A percentile compares a stretch with the other conserved stretches of the same genome.
These are phyloP conservation scores for Musa troglodytarum DNA, from an alignment of 176 grass and related monocot species.

Conservation along the genomic window DNA sequence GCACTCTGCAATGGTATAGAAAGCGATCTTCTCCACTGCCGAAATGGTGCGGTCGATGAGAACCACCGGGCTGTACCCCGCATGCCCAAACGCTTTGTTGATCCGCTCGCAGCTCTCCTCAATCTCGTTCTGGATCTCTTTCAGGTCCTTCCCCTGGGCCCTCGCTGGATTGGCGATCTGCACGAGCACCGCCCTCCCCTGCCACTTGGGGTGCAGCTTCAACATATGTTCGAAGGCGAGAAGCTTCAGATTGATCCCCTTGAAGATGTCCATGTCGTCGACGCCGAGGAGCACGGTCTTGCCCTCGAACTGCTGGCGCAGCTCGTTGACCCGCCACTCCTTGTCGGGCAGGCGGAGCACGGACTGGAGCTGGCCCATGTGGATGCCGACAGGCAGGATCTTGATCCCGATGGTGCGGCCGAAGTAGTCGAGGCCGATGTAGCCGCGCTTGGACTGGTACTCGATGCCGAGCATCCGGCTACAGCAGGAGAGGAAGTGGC, in stretches of 20 bases:
- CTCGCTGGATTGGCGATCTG: slow-evolving; percentile 21
- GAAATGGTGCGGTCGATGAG: slow-evolving; percentile 33
- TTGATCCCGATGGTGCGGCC: slow-evolving; percentile 18
- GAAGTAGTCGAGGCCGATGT: slow-evolving; percentile 16
- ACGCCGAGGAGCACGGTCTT: slow-evolving; percentile 13
- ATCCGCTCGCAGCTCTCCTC: slow-evolving; percentile 28
- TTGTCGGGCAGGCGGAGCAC: slow-evolving; percentile 33
- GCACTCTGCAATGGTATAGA: slow-evolving; percentile 46
- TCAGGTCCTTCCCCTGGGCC: slow-evolving; percentile 5
- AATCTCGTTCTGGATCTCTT: slow-evolving; percentile 11
- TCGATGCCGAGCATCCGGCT: slow-evolving; percentile 23
- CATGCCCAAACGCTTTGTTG: slow-evolving; percentile 25
- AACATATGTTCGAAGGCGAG: slow-evolving; percentile 16
- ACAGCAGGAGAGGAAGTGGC: slow-evolving; percentile 24
- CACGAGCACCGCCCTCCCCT: slow-evolving; percentile 16
- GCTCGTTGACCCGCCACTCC: slow-evolving; percentile 31
- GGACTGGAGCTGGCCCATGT: slow-evolving; percentile 16
- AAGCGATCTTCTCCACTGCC: slow-evolving; percentile 46
- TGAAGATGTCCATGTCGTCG: slow-evolving; percentile 25
- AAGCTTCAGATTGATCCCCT: slow-evolving; percentile 20
- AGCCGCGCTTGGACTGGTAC: slow-evolving; percentile 21
- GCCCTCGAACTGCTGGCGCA: slow-evolving; percentile 36
- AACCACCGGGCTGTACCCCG: slow-evolving; percentile 36
- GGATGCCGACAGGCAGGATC: slow-evolving; percentile 21
- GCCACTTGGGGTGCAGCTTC: slow-evolving; percentile 16